Evolutionary conservation across 2,329 filamentous ascomycete genomes (phyloP), one percentile per base, ranked within the genome.

Genomic region (Fonsecaea nubica): DNA sequence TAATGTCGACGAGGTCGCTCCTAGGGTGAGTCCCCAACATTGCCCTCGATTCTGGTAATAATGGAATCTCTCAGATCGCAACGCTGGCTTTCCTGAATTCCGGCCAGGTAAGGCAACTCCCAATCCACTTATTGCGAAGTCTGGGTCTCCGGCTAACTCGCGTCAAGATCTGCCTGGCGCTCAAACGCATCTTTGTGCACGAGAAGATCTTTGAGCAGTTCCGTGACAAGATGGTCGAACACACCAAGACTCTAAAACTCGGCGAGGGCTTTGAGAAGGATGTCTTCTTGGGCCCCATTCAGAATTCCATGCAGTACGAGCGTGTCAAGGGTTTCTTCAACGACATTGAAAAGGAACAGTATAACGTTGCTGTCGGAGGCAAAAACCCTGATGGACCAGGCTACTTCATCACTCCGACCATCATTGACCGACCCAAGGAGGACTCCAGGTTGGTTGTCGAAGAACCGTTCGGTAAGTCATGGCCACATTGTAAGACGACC

Each of bases 131-230:
- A 50, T 10, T 18, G 8, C 30, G 4, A 7, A 15, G 9, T 15
- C 8, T 5, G 7, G 42, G 13, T 35, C 75, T 8, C 67, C 62
- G 7, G 69, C 73, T 1, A 75, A 75, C 6, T 71, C 61, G 10
- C 4, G 69, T 69, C 3, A 79, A 81, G 65, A 78, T 89, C 21
- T 90, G 88, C 78, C 87, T 85, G 6, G 86, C 87, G 5, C 89
- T 86, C 0, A 88, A 86, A n/a, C 84, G 88, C 12, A 83, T 91
- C 15, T 79, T 90, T 1, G 88, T 91, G 1, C 87, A 91, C 58
- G 85, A 87, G 38, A 77, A 76, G 8, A 77, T 88, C 52, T 83
- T 86, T 56, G 87, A 91, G 40, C 80, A 85, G 59, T 92, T 92
- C 74, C 76, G 92, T 50, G 77, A 82, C 21, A 55, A 55, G 5